Percentiles rank a stretch among this genome's conserved stretches.
phyloP scores from a whole-genome alignment of 75 land plant species.

The Sequoiadendron giganteum region DNA sequence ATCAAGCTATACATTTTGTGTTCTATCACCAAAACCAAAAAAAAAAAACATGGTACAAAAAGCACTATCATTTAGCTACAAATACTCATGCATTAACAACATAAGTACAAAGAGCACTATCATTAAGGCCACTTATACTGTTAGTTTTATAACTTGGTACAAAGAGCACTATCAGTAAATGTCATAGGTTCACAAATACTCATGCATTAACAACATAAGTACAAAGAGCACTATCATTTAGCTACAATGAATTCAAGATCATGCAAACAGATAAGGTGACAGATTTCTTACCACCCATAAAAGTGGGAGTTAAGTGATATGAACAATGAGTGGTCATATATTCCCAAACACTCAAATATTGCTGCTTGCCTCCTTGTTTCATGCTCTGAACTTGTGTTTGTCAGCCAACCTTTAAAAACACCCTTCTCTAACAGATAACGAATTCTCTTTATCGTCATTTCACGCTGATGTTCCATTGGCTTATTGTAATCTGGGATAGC shows the following conservation, averaged over 20 bases:
- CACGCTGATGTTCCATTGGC: conserved; percentile 87
- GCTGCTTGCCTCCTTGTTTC: conserved; percentile 51
- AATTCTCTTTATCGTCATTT: conserved; percentile 71
- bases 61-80: no score
- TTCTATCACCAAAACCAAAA: no score
- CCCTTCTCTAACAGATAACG: conserved; percentile 48
- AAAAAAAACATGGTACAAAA: no score
- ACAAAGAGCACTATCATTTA: no score
- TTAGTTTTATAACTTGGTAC: no score
- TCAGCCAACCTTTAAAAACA: conserved; percentile 73
- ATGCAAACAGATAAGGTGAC: background rate
- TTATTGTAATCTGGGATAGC: conserved; percentile 70
- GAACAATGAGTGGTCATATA: conserved; percentile 75
- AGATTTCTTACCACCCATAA: conserved; percentile 59
- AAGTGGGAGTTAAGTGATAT: conserved; percentile 80
- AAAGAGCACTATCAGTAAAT: no score
- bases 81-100: no score
- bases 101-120: no score
- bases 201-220: no score
- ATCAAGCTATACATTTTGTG: no score
- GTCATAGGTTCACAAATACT: no score
- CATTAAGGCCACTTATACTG: no score
- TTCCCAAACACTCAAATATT: conserved; percentile 43
- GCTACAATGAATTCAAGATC: background rate
- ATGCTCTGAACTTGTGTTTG: conserved; percentile 26